phyloP scores from a whole-genome alignment of 2,329 filamentous ascomycete species.

The Verticillium albo-atrum region DNA sequence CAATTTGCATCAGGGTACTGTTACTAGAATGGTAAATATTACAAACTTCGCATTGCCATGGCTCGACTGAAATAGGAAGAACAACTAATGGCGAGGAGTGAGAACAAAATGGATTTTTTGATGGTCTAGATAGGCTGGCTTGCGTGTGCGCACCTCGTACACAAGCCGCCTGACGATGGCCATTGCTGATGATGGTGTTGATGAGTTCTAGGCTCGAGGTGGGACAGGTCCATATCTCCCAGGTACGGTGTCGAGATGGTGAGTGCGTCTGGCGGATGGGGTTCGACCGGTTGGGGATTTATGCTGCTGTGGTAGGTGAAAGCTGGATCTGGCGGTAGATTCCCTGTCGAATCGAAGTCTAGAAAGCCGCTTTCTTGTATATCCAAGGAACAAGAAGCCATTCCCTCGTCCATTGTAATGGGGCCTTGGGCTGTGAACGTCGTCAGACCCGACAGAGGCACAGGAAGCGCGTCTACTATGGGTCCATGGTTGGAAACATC shows the following conservation, averaged over 20 bases:
- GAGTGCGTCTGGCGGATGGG: neutral
- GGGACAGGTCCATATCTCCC: neutral
- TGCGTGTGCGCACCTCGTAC: neutral
- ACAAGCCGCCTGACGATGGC: neutral
- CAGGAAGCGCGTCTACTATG: neutral
- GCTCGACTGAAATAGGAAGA: neutral
- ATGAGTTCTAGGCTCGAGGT: neutral
- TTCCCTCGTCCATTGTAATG: neutral
- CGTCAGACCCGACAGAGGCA: neutral
- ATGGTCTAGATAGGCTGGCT: neutral
- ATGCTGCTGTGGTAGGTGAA: neutral
- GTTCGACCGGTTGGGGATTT: neutral
- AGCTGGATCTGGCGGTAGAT: neutral
- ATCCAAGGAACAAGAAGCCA: neutral
- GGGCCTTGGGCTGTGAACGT: neutral
- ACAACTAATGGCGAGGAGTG: neutral
- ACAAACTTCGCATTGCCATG: neutral
- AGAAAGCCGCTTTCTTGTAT: neutral
- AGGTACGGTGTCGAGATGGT: neutral
- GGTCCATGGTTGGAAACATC: neutral
- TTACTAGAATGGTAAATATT: neutral
- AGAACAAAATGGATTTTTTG: neutral
- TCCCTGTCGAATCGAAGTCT: neutral
- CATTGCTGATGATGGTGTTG: neutral
- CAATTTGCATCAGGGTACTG: neutral